These are phyloP conservation scores for Backusella circina DNA, from an alignment of 192 early-diverging fungal genomes.

Conservation along the genomic window DNA sequence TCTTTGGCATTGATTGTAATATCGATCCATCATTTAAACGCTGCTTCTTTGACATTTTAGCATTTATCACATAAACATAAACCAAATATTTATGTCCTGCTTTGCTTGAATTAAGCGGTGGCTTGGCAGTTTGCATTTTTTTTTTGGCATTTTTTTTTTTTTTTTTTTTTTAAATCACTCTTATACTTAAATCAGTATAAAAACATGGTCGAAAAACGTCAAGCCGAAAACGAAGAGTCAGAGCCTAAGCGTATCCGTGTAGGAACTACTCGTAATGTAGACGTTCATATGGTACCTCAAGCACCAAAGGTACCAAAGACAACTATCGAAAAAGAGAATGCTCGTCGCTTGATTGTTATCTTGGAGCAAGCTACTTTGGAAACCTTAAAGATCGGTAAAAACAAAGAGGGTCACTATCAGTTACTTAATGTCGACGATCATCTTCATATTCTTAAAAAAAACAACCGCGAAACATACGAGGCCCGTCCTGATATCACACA, in stretches of 20 bases:
- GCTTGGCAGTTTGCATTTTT: background rate
- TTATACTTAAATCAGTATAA: background rate
- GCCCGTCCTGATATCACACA: constrained; percentile 95
- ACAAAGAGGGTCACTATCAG: constrained; percentile 76
- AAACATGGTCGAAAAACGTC: background rate
- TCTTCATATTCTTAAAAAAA: constrained; percentile 81
- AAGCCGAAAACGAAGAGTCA: background rate
- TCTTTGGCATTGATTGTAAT: background rate
- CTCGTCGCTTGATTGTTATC: constrained; percentile 90
- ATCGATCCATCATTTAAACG: constrained; percentile 4
- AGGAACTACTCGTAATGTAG: constrained; percentile 21
- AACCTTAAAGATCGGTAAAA: constrained; percentile 85
- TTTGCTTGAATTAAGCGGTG: background rate
- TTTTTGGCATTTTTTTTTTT: constrained; percentile 14
- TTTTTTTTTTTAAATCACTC: background rate
- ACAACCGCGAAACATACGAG: constrained; percentile 71
- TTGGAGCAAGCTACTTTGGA: constrained; percentile 86
- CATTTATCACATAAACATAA: background rate
- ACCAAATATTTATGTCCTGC: background rate
- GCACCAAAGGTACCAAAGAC: constrained; percentile 83
- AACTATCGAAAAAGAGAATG: constrained; percentile 64
- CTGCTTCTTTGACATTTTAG: constrained; percentile 8
- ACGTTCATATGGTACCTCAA: constrained; percentile 54
- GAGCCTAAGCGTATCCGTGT: constrained; percentile 32
- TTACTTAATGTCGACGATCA: constrained; percentile 98